A percentile compares a stretch with the other conserved stretches of the same genome.
phyloP scores from a whole-genome alignment of 1,139 yeast species.

The Blastobotrys buckinghamii region DNA sequence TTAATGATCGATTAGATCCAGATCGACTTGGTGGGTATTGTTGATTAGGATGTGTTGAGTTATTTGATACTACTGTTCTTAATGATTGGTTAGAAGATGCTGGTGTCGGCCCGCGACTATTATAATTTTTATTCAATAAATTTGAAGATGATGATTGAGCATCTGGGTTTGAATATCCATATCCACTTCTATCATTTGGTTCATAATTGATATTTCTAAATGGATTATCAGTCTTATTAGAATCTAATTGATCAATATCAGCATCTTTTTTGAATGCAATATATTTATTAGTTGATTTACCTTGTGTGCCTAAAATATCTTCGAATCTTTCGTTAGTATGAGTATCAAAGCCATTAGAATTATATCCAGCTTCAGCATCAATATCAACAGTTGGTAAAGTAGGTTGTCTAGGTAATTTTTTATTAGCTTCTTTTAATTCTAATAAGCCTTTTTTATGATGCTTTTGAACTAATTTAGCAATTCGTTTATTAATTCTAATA shows the following conservation, averaged over 20 bases:
- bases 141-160: neutral
- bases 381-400: constrained; percentile 19
- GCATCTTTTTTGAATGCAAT: constrained; percentile 9
- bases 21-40: constrained; percentile 5
- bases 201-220: constrained; percentile 4
- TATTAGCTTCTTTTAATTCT: constrained; percentile 25
- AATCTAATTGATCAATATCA: neutral
- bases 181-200: constrained; percentile 6
- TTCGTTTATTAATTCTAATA: constrained; percentile 47
- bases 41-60: neutral
- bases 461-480: constrained; percentile 45
- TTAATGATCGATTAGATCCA: neutral
- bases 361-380: constrained; percentile 2
- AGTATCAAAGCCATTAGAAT: neutral
- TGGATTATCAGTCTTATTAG: constrained; percentile 4
- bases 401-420: constrained; percentile 21
- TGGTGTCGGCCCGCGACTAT: constrained; percentile 6
- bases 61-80: neutral
- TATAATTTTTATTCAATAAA: neutral
- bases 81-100: neutral
- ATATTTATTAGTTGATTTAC: constrained; percentile 8
- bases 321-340: constrained; percentile 11
- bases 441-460: constrained; percentile 37
- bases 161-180: constrained; percentile 9
- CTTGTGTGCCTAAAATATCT: constrained; percentile 10